Percentiles rank a stretch among this genome's conserved stretches.
phyloP scores from a whole-genome alignment of 1,139 yeast species.

The Geotrichum histeridarum region DNA sequence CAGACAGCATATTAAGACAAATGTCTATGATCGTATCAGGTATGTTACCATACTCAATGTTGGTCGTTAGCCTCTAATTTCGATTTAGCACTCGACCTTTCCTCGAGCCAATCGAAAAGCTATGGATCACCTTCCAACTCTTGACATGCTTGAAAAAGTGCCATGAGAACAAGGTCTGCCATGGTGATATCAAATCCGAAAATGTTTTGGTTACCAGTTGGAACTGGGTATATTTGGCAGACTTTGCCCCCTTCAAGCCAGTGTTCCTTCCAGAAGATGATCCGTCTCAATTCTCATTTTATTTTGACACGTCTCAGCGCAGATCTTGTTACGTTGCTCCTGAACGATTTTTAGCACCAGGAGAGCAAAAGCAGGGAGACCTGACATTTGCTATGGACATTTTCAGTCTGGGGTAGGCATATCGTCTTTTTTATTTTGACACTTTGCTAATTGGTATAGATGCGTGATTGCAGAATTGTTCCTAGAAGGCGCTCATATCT shows the following conservation, averaged over 20 bases:
- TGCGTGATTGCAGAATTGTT: conserved; percentile 90
- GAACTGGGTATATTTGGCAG: conserved; percentile 80
- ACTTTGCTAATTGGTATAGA: neutral
- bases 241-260: conserved; percentile 84
- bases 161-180: conserved; percentile 59
- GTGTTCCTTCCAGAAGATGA: conserved; percentile 84
- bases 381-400: conserved; percentile 73
- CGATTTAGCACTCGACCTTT: conserved; percentile 70
- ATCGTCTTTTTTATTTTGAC: too few relatives aligned
- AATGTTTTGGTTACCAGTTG: conserved; percentile 82
- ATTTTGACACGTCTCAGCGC: conserved; percentile 83
- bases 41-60: conserved; percentile 17
- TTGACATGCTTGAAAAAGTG: conserved; percentile 56
- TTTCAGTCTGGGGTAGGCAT: conserved; percentile 62
- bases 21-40: conserved; percentile 75
- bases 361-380: conserved; percentile 37
- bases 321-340: conserved; percentile 92
- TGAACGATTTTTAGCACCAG: conserved; percentile 60
- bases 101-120: conserved; percentile 71
- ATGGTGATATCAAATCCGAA: conserved; percentile 91
- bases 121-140: conserved; percentile 79
- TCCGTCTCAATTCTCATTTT: conserved; percentile 90
- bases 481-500: conserved; percentile 78
- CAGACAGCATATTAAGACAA: conserved; percentile 72
- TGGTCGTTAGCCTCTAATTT: conserved; percentile 4